A percentile compares a stretch with the other conserved stretches of the same genome.
Evolutionary conservation across 345 rosid species (phyloP).

Genomic region (Streptanthus diversifolius): DNA sequence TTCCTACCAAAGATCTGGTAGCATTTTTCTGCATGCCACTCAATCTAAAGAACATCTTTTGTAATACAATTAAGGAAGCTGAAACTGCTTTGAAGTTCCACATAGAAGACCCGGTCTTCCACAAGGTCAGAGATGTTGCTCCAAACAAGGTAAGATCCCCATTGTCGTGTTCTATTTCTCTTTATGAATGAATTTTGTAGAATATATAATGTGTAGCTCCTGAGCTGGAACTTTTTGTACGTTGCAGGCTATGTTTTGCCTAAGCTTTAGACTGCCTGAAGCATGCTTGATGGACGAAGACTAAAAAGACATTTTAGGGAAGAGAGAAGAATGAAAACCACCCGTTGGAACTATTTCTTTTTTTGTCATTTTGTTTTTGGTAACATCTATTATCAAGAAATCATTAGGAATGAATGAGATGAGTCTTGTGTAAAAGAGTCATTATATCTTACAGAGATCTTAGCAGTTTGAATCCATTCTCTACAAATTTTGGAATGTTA

Average conservation of each 20-base stretch:
- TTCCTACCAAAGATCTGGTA: not conserved
- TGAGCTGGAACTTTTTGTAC: not conserved
- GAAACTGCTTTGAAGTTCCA: conserved; percentile 56
- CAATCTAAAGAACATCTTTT: conserved; percentile 7
- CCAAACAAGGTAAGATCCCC: conserved; percentile 74
- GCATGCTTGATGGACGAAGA: conserved; percentile 54
- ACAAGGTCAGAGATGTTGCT: conserved; percentile 94
- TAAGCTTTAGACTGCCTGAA: conserved; percentile 87
- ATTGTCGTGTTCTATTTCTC: not conserved
- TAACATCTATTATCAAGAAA: not conserved
- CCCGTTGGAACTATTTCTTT: not conserved
- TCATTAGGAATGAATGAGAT: not conserved
- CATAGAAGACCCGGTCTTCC: conserved; percentile 59
- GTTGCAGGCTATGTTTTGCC: conserved; percentile 91
- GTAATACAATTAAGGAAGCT: conserved; percentile 52
- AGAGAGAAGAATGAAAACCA: not conserved
- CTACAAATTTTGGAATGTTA: not conserved
- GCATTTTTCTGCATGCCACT: not conserved
- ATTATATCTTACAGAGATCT: not conserved
- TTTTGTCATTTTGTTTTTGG: not conserved
- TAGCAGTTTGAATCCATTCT: not conserved
- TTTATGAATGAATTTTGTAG: not conserved
- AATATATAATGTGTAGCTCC: not conserved
- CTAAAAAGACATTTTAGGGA: not conserved
- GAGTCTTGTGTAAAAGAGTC: not conserved